Evolutionary conservation across 106 monocot species (phyloP), one percentile per base, ranked within the genome.

Genomic region (Phalaenopsis aphrodite): DNA sequence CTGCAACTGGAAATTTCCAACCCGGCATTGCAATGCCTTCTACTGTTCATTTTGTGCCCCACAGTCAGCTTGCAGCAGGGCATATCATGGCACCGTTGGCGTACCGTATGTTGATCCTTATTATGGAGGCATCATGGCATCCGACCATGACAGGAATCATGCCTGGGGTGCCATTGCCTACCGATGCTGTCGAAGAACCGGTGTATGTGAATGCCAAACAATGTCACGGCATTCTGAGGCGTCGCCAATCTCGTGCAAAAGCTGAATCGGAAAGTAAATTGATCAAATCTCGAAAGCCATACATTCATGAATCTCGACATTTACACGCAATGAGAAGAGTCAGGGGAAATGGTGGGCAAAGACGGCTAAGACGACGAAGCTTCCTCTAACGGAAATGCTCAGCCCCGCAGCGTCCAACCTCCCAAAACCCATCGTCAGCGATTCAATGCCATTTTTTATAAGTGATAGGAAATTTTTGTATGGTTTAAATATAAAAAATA

Each of bases 231-330:
- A 90, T 90, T 55, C 83, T 90, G 75, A 83, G 90, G 65, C 85
- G 90, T n/a, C 80, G 90, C 1, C 90, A 90, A 45, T 90, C 90
- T 85, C 85, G 90, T 80, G 90, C 90, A 21, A 87, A 90, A 85
- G 90, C 90, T 79, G 90, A 90, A 81, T 87, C 90, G 56, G 87
- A 87, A 87, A 87, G 83, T 76, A 90, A 87, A 67, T 76, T 87
- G 77, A 79, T 83, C 9, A 90, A 90, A 87, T 18, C 38, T 72
- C 87, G 90, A 77, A 90, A 90, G 89, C 89, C 89, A 19, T 89
- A 89, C 78, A 83, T 89, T 42, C 89, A 89, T 39, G 89, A 89
- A 72, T 89, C 89, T 6, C 89, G 89, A 5, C 89, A 90, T 75
- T 45, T 83, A 75, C 89, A 90, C 81, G 89, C 89, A 1, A 11